Evolutionary conservation across 345 rosid genomes (phyloP).

Genomic region (Syzygium aqueum): DNA sequence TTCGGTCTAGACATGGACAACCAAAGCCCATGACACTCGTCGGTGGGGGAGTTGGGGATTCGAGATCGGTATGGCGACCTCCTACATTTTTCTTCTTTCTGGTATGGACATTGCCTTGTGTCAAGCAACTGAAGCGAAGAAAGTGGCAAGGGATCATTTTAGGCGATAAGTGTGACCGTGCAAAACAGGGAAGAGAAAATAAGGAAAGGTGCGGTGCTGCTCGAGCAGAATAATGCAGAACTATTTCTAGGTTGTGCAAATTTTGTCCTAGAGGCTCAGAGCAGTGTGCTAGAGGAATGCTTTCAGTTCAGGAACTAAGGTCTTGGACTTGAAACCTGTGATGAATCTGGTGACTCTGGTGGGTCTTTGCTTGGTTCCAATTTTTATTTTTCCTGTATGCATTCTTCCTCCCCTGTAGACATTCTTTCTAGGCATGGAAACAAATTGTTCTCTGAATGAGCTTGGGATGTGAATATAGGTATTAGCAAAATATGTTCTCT

Average conservation of each 20-base stretch:
- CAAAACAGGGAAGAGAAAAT: background rate
- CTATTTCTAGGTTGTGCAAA: background rate
- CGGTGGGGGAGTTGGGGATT: background rate
- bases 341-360: background rate
- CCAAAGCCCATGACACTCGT: background rate
- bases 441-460: background rate
- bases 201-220: background rate
- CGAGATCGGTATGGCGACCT: background rate
- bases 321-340: background rate
- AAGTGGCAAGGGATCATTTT: background rate
- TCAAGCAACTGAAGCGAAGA: background rate
- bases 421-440: background rate
- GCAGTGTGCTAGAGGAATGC: background rate
- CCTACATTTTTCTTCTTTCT: background rate
- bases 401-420: background rate
- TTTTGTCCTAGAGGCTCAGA: background rate
- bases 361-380: background rate
- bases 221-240: background rate
- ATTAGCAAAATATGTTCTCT: background rate
- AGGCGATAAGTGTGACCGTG: background rate
- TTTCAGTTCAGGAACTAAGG: background rate
- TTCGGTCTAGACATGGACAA: slow-evolving; percentile 36
- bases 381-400: background rate
- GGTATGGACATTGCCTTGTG: background rate
- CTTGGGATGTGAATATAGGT: background rate